Evolutionary conservation across 2,329 filamentous ascomycete species (phyloP), one percentile per base, ranked within the genome.

Genomic region (Neofusicoccum cordaticola): DNA sequence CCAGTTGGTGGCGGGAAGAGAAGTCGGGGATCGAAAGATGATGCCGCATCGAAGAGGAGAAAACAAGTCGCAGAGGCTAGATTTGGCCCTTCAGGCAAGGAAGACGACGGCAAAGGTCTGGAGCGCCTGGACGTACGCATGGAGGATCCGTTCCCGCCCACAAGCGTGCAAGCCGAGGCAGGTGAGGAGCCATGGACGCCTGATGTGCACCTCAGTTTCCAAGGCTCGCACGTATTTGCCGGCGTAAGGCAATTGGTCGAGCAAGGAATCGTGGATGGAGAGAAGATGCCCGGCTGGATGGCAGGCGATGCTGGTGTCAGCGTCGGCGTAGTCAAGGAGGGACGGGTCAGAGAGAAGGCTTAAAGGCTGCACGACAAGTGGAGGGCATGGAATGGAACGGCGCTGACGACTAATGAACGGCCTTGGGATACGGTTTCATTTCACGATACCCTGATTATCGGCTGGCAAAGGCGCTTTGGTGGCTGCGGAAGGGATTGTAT

Each of bases 281-380:
- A 88, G 71, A 85, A 82, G 63, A 93, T 96, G 90, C 92, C 93
- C 0, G 90, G 90, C 0, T 96, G 92, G 92, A 89, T 96, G 88
- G 95, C 92, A 0, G 93, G 92, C 1, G 92, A 96, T 71, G 90
- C 92, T 50, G 90, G 88, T 0, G 87, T 95, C 4, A 95, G 90
- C 62, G 83, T 88, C 42, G 90, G 91, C 0, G 84, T 86, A 34
- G 86, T 96, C 3, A 84, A 83, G 68, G 77, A 86, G 65, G 91
- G 92, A 2, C 82, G 88, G 67, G 87, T 93, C 60, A 67, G 69
- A 53, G 56, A 65, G 27, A 64, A 34, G 35, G 35, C 52, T 48
- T 64, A 52, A 58, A 44, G 15, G 27, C 7, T 39, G 53, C 34
- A 51, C 51, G 12, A n/a, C 37, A 31, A 13, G 11, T 9, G 22